A percentile compares a stretch with the other conserved stretches of the same genome.
Evolutionary conservation across 148 eudicot genomes (phyloP).

Genomic region (Persicaria maculosa): DNA sequence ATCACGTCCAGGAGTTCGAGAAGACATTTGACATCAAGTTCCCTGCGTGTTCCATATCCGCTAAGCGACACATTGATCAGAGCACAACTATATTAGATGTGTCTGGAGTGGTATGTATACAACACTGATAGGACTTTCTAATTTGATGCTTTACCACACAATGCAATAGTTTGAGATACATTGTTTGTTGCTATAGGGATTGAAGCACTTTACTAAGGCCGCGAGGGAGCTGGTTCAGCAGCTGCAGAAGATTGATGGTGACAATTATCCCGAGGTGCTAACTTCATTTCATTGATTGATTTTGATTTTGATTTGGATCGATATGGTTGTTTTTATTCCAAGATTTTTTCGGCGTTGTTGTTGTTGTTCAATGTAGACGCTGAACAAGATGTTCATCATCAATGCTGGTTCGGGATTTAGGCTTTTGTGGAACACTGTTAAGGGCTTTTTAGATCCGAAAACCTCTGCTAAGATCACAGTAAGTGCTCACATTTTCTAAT

Average conservation of each 20-base stretch:
- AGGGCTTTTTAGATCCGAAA: slow-evolving; percentile 81
- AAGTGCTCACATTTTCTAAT: neutral
- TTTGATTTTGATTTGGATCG: neutral
- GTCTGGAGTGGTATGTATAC: slow-evolving; percentile 74
- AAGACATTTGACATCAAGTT: slow-evolving; percentile 61
- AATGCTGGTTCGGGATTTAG: slow-evolving; percentile 96
- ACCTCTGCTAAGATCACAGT: slow-evolving; percentile 74
- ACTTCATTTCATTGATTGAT: neutral
- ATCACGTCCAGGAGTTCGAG: slow-evolving; percentile 88
- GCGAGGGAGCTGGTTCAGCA: slow-evolving; percentile 72
- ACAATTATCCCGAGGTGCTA: slow-evolving; percentile 88
- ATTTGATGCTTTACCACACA: neutral
- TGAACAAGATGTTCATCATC: slow-evolving; percentile 91
- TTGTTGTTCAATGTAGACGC: slow-evolving; percentile 42
- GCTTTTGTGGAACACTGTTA: slow-evolving; percentile 78
- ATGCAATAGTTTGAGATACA: neutral
- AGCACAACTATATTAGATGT: slow-evolving; percentile 90
- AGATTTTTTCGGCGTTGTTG: slow-evolving; percentile 9
- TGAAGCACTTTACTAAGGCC: slow-evolving; percentile 70
- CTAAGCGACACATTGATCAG: slow-evolving; percentile 85
- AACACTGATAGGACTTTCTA: neutral
- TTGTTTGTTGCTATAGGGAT: slow-evolving; percentile 36
- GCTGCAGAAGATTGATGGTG: slow-evolving; percentile 89
- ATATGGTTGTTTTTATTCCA: neutral
- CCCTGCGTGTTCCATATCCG: slow-evolving; percentile 81